Evolutionary conservation across 768 basidiomycete genomes (phyloP).

Genomic region (Cystofilobasidium ferigula): DNA sequence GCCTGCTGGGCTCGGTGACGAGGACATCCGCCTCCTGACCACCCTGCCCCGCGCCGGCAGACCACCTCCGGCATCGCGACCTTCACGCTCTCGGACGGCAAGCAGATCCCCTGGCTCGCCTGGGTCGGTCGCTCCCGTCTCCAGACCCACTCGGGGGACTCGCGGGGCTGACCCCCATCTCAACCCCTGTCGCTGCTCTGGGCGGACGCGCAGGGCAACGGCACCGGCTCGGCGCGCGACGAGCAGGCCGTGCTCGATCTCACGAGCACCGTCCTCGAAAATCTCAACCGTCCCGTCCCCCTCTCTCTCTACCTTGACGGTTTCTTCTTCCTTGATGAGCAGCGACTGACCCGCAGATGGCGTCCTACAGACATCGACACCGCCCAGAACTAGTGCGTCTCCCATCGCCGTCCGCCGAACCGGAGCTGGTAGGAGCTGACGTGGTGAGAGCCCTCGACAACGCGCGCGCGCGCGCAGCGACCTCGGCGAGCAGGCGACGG

Average conservation of each 20-base stretch:
- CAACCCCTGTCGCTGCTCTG: neutral
- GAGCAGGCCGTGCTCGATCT: too few species aligned
- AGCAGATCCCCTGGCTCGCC: constrained; percentile 33
- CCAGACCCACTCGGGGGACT: too few species aligned
- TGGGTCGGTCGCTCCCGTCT: too few species aligned
- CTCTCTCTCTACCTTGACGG: constrained; percentile 29
- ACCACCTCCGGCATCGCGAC: constrained; percentile 28
- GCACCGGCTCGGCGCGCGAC: too few species aligned
- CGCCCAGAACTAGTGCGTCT: constrained; percentile 27
- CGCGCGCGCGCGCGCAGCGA: too few species aligned
- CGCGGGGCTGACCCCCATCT: constrained; percentile 8
- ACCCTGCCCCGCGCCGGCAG: too few species aligned
- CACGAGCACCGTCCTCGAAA: neutral
- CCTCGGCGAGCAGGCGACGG: constrained; percentile 33
- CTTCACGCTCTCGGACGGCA: constrained; percentile 34
- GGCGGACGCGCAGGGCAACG: too few species aligned
- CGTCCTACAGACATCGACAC: constrained; percentile 31
- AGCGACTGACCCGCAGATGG: constrained; percentile 1
- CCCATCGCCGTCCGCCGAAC: neutral
- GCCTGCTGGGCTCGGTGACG: too few species aligned
- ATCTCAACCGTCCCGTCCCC: constrained; percentile 10
- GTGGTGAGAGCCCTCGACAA: neutral
- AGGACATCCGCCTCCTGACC: too few species aligned
- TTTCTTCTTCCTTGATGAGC: constrained; percentile 27
- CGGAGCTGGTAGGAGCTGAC: too few species aligned